Percentiles rank a stretch among this genome's conserved stretches.
Conservation (phyloP, 139 green algal species). For the Haematococcus sp. region DNA sequence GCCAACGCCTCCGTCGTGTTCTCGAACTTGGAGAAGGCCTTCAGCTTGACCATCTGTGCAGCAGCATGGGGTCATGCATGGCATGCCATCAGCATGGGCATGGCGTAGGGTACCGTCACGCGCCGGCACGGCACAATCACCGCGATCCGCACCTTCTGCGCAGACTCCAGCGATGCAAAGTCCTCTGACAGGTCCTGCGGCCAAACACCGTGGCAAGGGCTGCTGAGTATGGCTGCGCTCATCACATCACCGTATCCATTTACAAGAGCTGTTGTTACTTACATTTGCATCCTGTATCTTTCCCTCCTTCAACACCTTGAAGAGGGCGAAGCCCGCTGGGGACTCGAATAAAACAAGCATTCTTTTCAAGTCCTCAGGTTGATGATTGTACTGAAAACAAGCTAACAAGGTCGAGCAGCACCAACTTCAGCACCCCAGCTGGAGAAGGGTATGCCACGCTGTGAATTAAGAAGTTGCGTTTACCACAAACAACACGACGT, state of each 20-base stretch:
- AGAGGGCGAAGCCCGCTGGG: constrained; percentile 92
- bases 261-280: constrained; percentile 10
- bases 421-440: too few species aligned
- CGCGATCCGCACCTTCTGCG: constrained; percentile 76
- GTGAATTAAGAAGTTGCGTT: too few species aligned
- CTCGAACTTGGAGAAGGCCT: constrained; percentile 97
- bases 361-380: neutral
- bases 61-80: neutral
- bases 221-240: neutral
- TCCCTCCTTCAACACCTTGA: constrained; percentile 93
- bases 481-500: too few species aligned
- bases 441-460: too few species aligned
- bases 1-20: constrained; percentile 95
- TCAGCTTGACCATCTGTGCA: constrained; percentile 93
- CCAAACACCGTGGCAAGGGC: constrained; percentile 10
- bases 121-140: neutral
- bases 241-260: neutral
- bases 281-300: constrained; percentile 88
- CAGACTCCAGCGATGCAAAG: constrained; percentile 81
- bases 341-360: constrained; percentile 98
- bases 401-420: neutral
- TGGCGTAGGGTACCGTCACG: neutral
- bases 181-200: constrained; percentile 80
- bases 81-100: constrained; percentile 6
- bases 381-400: neutral